phyloP scores from a whole-genome alignment of 139 green algal genomes.

The Picochlorum sp. region DNA sequence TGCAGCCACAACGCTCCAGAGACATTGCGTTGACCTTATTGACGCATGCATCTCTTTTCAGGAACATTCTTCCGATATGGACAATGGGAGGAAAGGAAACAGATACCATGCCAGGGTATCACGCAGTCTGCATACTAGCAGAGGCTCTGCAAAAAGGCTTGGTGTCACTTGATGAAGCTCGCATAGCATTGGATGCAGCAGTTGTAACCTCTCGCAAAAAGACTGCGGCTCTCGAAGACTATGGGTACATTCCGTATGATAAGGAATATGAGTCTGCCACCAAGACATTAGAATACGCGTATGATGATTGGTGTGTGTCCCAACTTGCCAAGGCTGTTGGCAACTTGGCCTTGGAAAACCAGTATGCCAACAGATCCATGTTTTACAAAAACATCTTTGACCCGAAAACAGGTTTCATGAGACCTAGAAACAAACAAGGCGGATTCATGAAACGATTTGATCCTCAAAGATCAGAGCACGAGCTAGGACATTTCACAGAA shows the following conservation, averaged over 20 bases:
- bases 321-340: background rate
- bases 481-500: constrained; percentile 6
- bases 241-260: constrained; percentile 4
- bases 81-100: constrained; percentile 8
- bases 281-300: constrained; percentile 1
- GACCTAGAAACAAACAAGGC: background rate
- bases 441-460: background rate
- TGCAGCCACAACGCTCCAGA: background rate
- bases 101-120: constrained; percentile 12
- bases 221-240: background rate
- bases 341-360: background rate
- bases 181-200: constrained; percentile 5
- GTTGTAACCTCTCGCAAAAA: background rate
- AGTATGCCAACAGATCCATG: constrained; percentile 5
- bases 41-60: background rate
- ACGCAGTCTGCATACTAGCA: constrained; percentile 4
- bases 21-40: constrained; percentile 3
- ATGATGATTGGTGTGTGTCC: constrained; percentile 11
- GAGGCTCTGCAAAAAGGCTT: constrained; percentile 1
- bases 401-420: constrained; percentile 6
- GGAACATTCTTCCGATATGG: background rate
- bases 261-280: background rate
- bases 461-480: background rate
- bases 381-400: constrained; percentile 10
- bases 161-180: background rate